A percentile compares a stretch with the other conserved stretches of the same genome.
Evolutionary conservation across 2,329 filamentous ascomycete species (phyloP).

Genomic region (Aspergillus sp.): DNA sequence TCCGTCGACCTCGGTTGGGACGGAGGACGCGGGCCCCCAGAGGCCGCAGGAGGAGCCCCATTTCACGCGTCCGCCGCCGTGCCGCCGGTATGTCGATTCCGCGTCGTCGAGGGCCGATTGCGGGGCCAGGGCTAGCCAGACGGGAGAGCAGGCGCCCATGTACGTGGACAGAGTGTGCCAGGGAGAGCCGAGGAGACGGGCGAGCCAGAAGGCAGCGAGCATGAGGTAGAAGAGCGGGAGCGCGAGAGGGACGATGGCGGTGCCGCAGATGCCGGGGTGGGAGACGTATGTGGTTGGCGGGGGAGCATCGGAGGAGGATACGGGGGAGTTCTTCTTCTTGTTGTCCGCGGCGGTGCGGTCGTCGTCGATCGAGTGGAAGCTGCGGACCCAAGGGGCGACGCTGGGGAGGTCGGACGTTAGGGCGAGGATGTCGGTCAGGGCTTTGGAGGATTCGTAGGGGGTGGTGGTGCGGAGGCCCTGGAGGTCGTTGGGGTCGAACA

Average conservation of each 20-base stretch:
- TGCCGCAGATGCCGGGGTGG: slow-evolving; percentile 85
- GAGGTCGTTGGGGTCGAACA: slow-evolving; percentile 68
- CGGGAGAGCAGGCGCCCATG: slow-evolving; percentile 70
- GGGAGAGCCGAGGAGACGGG: slow-evolving; percentile 76
- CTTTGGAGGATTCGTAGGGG: slow-evolving; percentile 85
- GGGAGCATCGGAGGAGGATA: slow-evolving; percentile 12
- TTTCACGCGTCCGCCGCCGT: slow-evolving; percentile 65
- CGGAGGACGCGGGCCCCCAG: slow-evolving; percentile 60
- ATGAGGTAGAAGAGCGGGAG: slow-evolving; percentile 70
- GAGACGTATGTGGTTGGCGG: slow-evolving; percentile 69
- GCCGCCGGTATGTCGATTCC: slow-evolving; percentile 52
- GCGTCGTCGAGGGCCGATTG: slow-evolving; percentile 45
- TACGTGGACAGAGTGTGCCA: slow-evolving; percentile 84
- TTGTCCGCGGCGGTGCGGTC: slow-evolving; percentile 18
- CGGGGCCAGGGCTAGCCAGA: slow-evolving; percentile 73
- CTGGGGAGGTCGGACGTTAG: slow-evolving; percentile 70
- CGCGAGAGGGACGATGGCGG: slow-evolving; percentile 74
- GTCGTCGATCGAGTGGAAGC: slow-evolving; percentile 53
- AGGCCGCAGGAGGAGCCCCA: slow-evolving; percentile 77
- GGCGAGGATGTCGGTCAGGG: slow-evolving; percentile 79
- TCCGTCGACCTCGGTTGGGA: slow-evolving; percentile 78
- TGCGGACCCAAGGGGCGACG: slow-evolving; percentile 55
- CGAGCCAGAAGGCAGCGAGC: slow-evolving; percentile 65
- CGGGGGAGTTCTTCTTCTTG: slow-evolving; percentile 13
- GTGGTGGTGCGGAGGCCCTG: slow-evolving; percentile 64